Evolutionary conservation across 1,284 basidiomycete genomes (phyloP), one percentile per base, ranked within the genome.

Genomic region (Cryptococcus sp.): DNA sequence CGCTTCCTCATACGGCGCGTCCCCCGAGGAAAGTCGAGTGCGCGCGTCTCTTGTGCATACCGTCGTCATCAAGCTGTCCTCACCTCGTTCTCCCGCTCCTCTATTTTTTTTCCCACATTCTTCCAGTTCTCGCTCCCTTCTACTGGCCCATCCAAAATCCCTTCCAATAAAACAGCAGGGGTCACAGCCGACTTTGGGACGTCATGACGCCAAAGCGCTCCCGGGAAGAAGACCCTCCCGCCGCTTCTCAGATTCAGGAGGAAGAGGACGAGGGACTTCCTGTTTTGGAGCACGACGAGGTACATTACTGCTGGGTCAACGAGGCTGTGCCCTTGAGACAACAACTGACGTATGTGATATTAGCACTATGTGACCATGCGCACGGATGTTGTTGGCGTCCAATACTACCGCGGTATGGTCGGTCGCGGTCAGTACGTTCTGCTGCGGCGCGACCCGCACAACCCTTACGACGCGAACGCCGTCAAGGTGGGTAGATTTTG

Each of bases 361-460:
- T 86, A 91, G 73, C 75, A 89, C 20, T 88, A 86, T 67, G 82
- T 84, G 49, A 80, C 78, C 12, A 57, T 84, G 66, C 76, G 75
- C 11, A 82, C 86, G 0, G 85, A 82, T 48, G 83, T 90, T 15
- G 90, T 91, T 0, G 89, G 89, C 0, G 79, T 91, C 12, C 88
- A 89, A 68, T 89, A 92, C 69, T 92, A 92, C 67, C n/a, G 44
- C 84, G 88, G 89, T 39, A 68, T 91, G 51, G 90, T 91, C 39
- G 88, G 85, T 3, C 72, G 81, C 1, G 87, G 86, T 45, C 89
- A 92, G 72, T 82, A 89, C 72, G 89, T 92, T n/a, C 75, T 80
- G 45, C 79, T 92, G 0, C 75, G 83, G 3, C 78, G 89, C 57
- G 82, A 92, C 67, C 87, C 88, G 0, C 57, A 73, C 0, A 91